Base-by-base conservation (phyloP, 768 basidiomycete genomes). In the Jaapia argillacea region DNA sequence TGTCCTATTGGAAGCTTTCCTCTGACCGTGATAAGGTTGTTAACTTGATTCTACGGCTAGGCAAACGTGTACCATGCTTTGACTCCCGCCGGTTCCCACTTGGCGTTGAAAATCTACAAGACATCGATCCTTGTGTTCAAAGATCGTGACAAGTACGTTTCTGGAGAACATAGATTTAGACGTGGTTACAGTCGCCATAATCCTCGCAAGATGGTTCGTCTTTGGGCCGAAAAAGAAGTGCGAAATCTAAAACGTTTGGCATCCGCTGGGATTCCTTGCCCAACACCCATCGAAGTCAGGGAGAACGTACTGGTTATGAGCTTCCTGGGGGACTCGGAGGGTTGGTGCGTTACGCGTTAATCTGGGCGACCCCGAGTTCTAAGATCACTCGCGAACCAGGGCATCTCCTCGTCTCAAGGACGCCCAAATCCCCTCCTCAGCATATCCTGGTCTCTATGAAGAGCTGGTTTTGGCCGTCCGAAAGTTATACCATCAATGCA, bases 141-240 rank as follows among this genome's bases (percentile, higher is more conserved):
- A 61, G 90, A 97, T 51, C 79, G 96, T n/a, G 89, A 93, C 54
- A 84, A 85, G 45, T 99, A 99, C 60, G 92, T 98, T 31, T 81
- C 85, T 0, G 96, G 96, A 41, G 94, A 98, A 60, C 81, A 85
- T 59, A 81, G 96, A n/a, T 98, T 98, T 67, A 74, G 89, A 39
- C 75, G 82, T 44, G 93, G 93, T 21, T 90, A 90, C 62, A 67
- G 70, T 56, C 81, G 83, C 45, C 80, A 75, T 48, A 99, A 98
- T 58, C 94, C 96, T 13, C 78, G 96, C 22, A 99, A 99, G 66
- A 98, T 99, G 94, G 93, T 99, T 16, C 75, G 91, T 13, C 63
- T 98, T 3, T 99, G 96, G 96, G 96, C 96, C 2, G 96, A 99
- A 63, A 99, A 99, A 65, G 96, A 99, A 62, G 85, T 97, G 84